Percentiles rank a stretch among this genome's conserved stretches.
These are phyloP conservation scores for Pyrenula massariospora DNA, from an alignment of 495 filamentous ascomycete species.

Conservation along the genomic window DNA sequence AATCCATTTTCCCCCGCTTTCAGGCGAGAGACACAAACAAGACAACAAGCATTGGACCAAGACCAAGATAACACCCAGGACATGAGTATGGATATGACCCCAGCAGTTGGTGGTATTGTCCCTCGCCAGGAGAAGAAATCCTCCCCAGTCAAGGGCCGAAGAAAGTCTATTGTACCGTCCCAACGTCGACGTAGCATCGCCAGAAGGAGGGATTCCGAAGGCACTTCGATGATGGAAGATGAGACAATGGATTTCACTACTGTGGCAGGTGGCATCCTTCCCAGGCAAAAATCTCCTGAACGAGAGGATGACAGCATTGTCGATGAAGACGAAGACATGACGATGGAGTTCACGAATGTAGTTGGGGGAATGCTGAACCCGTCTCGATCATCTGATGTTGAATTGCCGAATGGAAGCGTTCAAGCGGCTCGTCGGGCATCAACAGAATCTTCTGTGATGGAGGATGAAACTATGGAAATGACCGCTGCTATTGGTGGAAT, in stretches of 20 bases:
- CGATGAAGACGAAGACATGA: slow-evolving; percentile 60
- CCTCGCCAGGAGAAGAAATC: not conserved
- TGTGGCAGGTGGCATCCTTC: slow-evolving; percentile 53
- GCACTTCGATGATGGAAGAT: slow-evolving; percentile 28
- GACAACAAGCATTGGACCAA: slow-evolving; percentile 14
- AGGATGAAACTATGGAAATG: slow-evolving; percentile 55
- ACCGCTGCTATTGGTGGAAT: slow-evolving; percentile 64
- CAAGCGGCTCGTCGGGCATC: slow-evolving; percentile 13
- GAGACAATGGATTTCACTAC: slow-evolving; percentile 72
- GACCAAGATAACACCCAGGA: slow-evolving; percentile 41
- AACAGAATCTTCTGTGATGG: slow-evolving; percentile 24
- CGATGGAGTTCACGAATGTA: slow-evolving; percentile 71
- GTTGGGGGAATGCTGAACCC: slow-evolving; percentile 51
- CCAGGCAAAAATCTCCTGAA: slow-evolving; percentile 19
- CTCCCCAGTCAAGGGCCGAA: not conserved
- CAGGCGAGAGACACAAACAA: slow-evolving; percentile 13
- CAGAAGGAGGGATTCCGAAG: not conserved
- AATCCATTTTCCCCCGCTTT: slow-evolving; percentile 35
- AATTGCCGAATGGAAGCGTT: slow-evolving; percentile 4
- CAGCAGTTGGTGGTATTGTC: slow-evolving; percentile 70
- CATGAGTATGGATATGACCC: slow-evolving; percentile 78
- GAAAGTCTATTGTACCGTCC: not conserved
- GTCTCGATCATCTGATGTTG: not conserved
- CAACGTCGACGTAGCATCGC: not conserved
- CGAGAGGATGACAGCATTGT: slow-evolving; percentile 22